phyloP scores from a whole-genome alignment of 345 rosid genomes.

The Brassica incana region DNA sequence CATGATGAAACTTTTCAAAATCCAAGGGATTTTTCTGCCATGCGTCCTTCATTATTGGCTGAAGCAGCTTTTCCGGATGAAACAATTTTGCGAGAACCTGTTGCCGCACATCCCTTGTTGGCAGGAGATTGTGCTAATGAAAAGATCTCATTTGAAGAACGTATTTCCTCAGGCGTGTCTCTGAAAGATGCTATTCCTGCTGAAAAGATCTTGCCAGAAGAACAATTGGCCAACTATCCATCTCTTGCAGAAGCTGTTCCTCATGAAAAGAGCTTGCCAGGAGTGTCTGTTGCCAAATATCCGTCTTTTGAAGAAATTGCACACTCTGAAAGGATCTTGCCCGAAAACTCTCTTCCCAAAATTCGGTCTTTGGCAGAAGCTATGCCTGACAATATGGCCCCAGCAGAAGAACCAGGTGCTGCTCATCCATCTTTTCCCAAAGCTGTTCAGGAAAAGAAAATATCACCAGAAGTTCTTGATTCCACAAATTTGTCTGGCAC shows the following conservation, averaged over 20 bases:
- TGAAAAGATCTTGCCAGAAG: conserved; percentile 28
- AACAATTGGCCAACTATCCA: neutral
- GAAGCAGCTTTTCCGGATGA: conserved; percentile 12
- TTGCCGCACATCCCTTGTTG: conserved; percentile 8
- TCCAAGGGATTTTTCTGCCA: conserved; percentile 17
- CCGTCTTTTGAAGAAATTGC: conserved; percentile 4
- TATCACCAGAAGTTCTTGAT: conserved; percentile 16
- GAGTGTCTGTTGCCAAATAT: conserved; percentile 11
- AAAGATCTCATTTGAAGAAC: conserved; percentile 25
- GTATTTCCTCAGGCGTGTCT: neutral
- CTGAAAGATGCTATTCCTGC: conserved; percentile 18
- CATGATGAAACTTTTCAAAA: conserved; percentile 20
- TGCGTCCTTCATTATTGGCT: conserved; percentile 1
- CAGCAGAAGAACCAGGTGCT: neutral
- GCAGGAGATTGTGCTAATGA: conserved; percentile 29
- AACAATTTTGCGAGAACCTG: conserved; percentile 12
- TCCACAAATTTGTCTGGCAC: neutral
- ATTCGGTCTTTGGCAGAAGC: conserved; percentile 13
- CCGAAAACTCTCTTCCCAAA: conserved; percentile 10
- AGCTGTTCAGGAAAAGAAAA: conserved; percentile 19
- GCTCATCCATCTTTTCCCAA: conserved; percentile 9
- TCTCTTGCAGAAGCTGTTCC: conserved; percentile 20
- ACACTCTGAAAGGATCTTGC: neutral
- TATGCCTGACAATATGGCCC: conserved; percentile 10
- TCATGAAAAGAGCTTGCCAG: conserved; percentile 23